phyloP scores from a whole-genome alignment of 1,284 basidiomycete genomes.

The Cryptococcus depauperatus region DNA sequence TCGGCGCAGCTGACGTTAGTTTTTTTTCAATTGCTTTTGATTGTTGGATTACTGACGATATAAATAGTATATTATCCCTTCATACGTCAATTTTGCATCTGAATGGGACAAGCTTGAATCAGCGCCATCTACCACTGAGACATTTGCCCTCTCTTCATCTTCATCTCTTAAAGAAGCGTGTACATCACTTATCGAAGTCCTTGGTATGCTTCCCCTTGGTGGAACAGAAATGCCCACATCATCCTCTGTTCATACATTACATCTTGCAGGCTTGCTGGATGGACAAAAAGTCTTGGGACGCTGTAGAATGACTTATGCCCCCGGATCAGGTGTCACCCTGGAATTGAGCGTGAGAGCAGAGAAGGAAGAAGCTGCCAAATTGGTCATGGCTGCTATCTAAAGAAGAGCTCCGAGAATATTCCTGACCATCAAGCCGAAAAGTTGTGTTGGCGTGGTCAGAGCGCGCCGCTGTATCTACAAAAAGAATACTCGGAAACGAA shows the following conservation, averaged over 20 bases:
- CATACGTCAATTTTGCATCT: conserved; percentile 77
- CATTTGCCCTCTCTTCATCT: conserved; percentile 85
- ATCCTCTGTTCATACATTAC: conserved; percentile 85
- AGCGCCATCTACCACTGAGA: conserved; percentile 74
- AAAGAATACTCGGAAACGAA: no score
- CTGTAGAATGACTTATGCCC: conserved; percentile 89
- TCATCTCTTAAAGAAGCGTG: conserved; percentile 67
- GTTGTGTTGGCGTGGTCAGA: no score
- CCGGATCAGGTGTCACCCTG: conserved; percentile 86
- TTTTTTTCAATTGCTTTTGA: background rate
- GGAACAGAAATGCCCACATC: conserved; percentile 74
- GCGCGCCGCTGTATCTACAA: no score
- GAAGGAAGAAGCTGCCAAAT: conserved; percentile 70
- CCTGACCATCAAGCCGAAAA: no score
- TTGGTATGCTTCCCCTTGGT: conserved; percentile 94
- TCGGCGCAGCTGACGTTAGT: conserved; percentile 66
- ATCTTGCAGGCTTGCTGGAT: conserved; percentile 82
- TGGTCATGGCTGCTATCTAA: conserved; percentile 86
- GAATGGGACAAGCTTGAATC: conserved; percentile 90
- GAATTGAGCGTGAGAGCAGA: conserved; percentile 91
- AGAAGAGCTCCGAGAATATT: no score
- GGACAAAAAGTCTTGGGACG: conserved; percentile 88
- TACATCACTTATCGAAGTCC: conserved; percentile 50
- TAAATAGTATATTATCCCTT: conserved; percentile 72
- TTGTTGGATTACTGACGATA: conserved; percentile 12